These are phyloP conservation scores for Chaetomium olivaceum DNA, from an alignment of 2,329 filamentous ascomycete species.

Conservation along the genomic window DNA sequence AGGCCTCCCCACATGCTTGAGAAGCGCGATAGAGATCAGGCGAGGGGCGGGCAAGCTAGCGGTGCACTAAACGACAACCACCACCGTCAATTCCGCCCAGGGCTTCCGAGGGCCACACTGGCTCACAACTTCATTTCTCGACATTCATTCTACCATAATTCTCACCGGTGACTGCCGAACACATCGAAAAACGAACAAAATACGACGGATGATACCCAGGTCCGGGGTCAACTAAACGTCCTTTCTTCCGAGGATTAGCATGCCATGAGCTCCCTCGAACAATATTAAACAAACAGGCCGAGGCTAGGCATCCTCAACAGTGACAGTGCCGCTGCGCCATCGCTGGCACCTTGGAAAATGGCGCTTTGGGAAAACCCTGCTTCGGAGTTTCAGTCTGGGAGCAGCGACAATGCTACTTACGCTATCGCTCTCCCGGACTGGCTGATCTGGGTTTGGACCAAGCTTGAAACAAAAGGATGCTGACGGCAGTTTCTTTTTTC, in stretches of 20 bases:
- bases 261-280: not conserved
- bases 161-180: constrained; percentile 13
- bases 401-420: constrained; percentile 43
- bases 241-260: constrained; percentile 35
- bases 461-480: not conserved
- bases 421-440: constrained; percentile 39
- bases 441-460: constrained; percentile 14
- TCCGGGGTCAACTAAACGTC: constrained; percentile 34
- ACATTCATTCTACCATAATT: constrained; percentile 23
- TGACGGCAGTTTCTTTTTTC: constrained; percentile 10
- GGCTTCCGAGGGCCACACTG: constrained; percentile 40
- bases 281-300: constrained; percentile 15
- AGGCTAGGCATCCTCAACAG: constrained; percentile 35
- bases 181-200: constrained; percentile 2
- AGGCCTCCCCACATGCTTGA: constrained; percentile 11
- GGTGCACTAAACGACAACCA: constrained; percentile 22
- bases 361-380: constrained; percentile 30
- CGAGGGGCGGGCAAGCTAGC: constrained; percentile 16
- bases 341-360: constrained; percentile 34
- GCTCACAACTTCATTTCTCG: constrained; percentile 30
- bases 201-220: constrained; percentile 24
- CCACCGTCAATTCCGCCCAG: constrained; percentile 13
- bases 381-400: constrained; percentile 17
- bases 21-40: not conserved
- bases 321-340: constrained; percentile 45